Conservation (phyloP, 2,329 filamentous ascomycete genomes). For the Rhynchosporium agropyri region DNA sequence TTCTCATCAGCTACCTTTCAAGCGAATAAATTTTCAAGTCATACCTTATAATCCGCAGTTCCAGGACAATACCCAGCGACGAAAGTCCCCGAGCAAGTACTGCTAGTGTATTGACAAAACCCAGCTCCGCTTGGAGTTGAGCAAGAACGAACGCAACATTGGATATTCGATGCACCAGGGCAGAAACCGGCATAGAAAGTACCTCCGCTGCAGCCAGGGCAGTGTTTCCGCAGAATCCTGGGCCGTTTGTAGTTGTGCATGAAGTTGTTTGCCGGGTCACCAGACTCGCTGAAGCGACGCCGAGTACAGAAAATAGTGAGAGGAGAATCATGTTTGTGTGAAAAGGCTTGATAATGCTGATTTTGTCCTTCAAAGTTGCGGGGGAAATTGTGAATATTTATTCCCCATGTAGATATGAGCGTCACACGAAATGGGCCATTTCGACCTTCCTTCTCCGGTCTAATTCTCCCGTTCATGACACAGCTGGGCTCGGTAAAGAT, state of each 20-base stretch:
- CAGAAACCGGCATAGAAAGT: conserved; percentile 13
- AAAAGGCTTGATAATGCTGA: neutral
- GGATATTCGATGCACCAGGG: conserved; percentile 12
- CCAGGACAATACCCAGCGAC: conserved; percentile 9
- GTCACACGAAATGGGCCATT: neutral
- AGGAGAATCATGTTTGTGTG: neutral
- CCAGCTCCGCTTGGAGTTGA: conserved; percentile 11
- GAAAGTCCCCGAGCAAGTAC: conserved; percentile 6
- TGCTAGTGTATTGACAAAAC: conserved; percentile 13
- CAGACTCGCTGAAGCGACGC: neutral
- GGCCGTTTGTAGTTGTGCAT: conserved; percentile 10
- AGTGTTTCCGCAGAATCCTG: conserved; percentile 6
- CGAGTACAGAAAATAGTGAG: neutral
- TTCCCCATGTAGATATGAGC: neutral
- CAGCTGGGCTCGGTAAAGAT: neutral
- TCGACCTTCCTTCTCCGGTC: conserved; percentile 1
- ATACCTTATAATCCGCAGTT: conserved; percentile 7
- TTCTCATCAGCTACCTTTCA: neutral
- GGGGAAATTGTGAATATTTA: neutral
- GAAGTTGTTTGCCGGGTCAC: conserved; percentile 13
- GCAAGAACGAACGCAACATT: conserved; percentile 16
- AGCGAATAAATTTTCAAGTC: neutral
- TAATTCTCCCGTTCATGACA: conserved; percentile 7
- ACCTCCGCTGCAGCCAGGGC: conserved; percentile 1
- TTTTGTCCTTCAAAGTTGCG: neutral